Conservation (phyloP, 2,329 filamentous ascomycete species). For the Ophiostoma quercus region DNA sequence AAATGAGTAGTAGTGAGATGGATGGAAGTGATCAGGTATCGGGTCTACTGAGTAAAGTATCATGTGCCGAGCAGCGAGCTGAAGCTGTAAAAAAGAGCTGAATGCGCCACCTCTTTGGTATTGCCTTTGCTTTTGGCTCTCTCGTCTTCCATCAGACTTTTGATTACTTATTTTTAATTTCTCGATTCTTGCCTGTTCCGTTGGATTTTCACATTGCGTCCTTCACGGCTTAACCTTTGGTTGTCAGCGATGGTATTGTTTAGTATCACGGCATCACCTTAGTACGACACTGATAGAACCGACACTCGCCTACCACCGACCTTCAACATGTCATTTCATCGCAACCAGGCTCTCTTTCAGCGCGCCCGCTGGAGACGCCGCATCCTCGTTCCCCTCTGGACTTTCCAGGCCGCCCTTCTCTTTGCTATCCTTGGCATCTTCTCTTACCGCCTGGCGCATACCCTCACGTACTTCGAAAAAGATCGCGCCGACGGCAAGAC, state of each 20-base stretch:
- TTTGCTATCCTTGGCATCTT: slow-evolving; percentile 48
- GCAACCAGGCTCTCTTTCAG: slow-evolving; percentile 49
- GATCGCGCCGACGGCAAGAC: slow-evolving; percentile 37
- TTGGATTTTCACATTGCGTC: not conserved
- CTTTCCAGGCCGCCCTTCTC: slow-evolving; percentile 43
- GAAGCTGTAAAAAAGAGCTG: not conserved
- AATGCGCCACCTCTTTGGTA: not conserved
- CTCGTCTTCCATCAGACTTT: not conserved
- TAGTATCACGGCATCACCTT: not conserved
- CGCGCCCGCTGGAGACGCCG: slow-evolving; percentile 47
- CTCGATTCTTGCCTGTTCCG: not conserved
- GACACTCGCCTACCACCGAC: not conserved
- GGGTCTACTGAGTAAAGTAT: too few species aligned
- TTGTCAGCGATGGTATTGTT: not conserved
- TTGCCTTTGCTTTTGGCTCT: not conserved
- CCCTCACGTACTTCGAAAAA: slow-evolving; percentile 41
- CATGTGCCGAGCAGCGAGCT: not conserved
- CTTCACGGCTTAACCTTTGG: not conserved
- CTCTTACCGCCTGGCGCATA: slow-evolving; percentile 48
- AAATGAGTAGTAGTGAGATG: not conserved
- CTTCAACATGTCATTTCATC: slow-evolving; percentile 34
- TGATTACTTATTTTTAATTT: not conserved
- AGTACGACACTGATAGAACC: not conserved
- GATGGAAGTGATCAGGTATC: too few species aligned
- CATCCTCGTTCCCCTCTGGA: slow-evolving; percentile 48